Evolutionary conservation across 495 filamentous ascomycete species (phyloP).

Genomic region (Aspergillus taichungensis): DNA sequence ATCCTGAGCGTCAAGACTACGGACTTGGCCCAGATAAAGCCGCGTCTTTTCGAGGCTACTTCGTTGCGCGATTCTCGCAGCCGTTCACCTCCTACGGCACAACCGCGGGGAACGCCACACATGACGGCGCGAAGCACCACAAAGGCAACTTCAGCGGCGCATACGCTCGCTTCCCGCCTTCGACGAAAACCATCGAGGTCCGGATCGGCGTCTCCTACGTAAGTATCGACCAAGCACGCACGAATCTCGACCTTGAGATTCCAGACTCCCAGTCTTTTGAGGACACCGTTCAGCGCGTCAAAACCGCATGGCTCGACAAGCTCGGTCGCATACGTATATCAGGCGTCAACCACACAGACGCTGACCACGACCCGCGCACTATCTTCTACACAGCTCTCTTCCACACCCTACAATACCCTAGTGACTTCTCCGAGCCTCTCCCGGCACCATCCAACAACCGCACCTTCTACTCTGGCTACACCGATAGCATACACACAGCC

Average conservation of each 20-base stretch:
- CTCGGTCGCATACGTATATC: slow-evolving; percentile 15
- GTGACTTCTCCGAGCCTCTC: slow-evolving; percentile 19
- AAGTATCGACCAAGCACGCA: slow-evolving; percentile 19
- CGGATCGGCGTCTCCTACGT: slow-evolving; percentile 20
- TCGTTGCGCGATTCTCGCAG: slow-evolving; percentile 19
- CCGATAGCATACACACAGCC: slow-evolving; percentile 13
- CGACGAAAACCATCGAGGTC: slow-evolving; percentile 13
- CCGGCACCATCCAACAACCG: slow-evolving; percentile 3
- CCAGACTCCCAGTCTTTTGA: slow-evolving; percentile 12
- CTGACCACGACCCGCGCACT: slow-evolving; percentile 13
- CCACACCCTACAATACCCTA: slow-evolving; percentile 20
- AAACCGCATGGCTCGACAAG: slow-evolving; percentile 19
- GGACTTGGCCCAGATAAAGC: slow-evolving; percentile 18
- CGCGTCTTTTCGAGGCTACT: slow-evolving; percentile 16
- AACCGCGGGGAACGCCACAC: slow-evolving; percentile 4
- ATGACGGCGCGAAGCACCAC: background rate
- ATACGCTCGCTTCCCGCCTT: slow-evolving; percentile 14
- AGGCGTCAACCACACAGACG: slow-evolving; percentile 15
- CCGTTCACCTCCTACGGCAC: slow-evolving; percentile 12
- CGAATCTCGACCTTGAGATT: slow-evolving; percentile 14
- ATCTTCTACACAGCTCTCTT: slow-evolving; percentile 20
- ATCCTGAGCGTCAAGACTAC: slow-evolving; percentile 23
- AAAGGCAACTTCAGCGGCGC: slow-evolving; percentile 2
- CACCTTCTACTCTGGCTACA: slow-evolving; percentile 18
- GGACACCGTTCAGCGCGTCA: slow-evolving; percentile 11